Evolutionary conservation across 192 early-diverging fungal genomes (phyloP), one percentile per base, ranked within the genome.

Genomic region (Entomortierella parvispora): DNA sequence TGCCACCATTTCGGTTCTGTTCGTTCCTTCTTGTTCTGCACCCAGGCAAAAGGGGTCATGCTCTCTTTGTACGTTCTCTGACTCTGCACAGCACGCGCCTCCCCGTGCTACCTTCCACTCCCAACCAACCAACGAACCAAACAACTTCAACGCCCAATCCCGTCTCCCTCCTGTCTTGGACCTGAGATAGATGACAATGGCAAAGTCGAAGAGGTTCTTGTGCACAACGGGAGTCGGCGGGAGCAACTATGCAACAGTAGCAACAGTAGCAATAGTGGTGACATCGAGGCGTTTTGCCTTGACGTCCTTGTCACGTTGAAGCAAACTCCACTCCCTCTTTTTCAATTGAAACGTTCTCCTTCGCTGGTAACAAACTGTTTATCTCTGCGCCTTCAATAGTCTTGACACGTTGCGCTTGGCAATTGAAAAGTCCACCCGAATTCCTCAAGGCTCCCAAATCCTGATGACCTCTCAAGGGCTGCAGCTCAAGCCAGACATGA

Each of bases 381-480:
- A 40, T 40, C 5, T 40, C 37, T 5, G 5, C 37, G 37, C 12
- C 37, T 40, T 29, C 4, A n/a, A n/a, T 77, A 77, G 74, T 28
- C 66, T 77, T n/a, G 74, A 77, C 40, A 68, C 66, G 22, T 62
- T 77, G 47, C 74, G 74, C 32, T 31, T 68, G 34, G 74, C 74
- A 7, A 77, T 77, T 37, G 86, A 87, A 54, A 71, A 68, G 62
- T 62, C 64, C 28, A 80, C 82, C 33, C 79, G 79, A 20, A 70
- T 87, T 25, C 81, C 84, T 28, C 62, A 65, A 22, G 52, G 54
- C 42, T 82, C 72, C 23, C 86, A 87, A 54, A 87, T 87, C 53
- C 48, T 87, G 46, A 84, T 87, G 82, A 87, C 86, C 6, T 80
- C 79, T 55, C 68, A 68, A 62, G 86, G 86, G 4, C 61, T 75